Evolutionary conservation across 805 yeast genomes (phyloP), one percentile per base, ranked within the genome.

Genomic region (Teunomyces panamensis): DNA sequence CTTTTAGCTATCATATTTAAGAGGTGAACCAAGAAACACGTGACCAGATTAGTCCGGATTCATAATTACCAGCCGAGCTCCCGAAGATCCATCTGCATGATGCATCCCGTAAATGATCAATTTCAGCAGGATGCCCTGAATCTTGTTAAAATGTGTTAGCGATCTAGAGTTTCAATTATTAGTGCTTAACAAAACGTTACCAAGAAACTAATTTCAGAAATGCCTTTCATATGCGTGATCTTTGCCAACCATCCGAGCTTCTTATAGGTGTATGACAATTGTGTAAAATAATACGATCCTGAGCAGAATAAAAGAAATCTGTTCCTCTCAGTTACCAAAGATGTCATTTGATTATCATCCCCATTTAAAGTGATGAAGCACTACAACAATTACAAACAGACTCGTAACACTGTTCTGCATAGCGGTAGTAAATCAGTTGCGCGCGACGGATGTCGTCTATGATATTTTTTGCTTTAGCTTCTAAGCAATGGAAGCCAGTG

Each of bases 31-130:
- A 20, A 20, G 3, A 20, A 4, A 20, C 39, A 35, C 39, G 39
- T 35, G 39, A 35, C 27, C 20, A 7, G 5, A 10, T 37, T 20
- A 9, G 41, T 24, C 7, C 27, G 16, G 41, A 16, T 11, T 17
- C 16, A n/a, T 10, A 37, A 9, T 17, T 37, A 11, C 8, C n/a
- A 3, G 16, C 41, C 41, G 41, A 37, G 13, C 5, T 24, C 26
- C 41, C 41, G 41, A n/a, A 37, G 41, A 37, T 37, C 41, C 30
- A 26, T 20, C 27, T 26, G 14, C 41, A 26, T 20, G n/a, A 35
- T 20, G 39, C 39, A 20, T 20, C 39, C 39, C 39, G 39, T 35
- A 17, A 35, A 10, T 35, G n/a, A 17, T 26, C 39, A 11, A 35
- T 35, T 35, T 35, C 39, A 35, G 42, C 28, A 37, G 10, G 3